phyloP scores from a whole-genome alignment of 192 early-diverging fungal genomes.

The Jimgerdemannia flammicorona region DNA sequence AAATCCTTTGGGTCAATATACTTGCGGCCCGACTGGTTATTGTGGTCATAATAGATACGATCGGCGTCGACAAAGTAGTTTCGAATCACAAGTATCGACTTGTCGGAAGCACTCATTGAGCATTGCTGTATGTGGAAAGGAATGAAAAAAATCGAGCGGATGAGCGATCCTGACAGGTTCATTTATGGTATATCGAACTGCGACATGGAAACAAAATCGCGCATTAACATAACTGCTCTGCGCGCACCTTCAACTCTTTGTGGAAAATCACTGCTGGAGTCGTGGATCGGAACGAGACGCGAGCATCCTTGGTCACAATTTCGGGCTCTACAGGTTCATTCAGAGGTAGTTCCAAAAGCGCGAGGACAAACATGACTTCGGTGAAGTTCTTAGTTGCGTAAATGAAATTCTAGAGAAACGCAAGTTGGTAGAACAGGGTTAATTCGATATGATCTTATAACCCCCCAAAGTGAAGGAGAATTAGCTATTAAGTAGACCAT shows the following conservation, averaged over 20 bases:
- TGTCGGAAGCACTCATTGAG: neutral
- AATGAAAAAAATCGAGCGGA: neutral
- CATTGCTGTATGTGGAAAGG: neutral
- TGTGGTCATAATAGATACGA: neutral
- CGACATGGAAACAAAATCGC: too few relatives aligned
- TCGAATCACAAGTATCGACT: neutral
- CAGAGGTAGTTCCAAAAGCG: slow-evolving; percentile 34
- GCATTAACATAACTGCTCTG: too few relatives aligned
- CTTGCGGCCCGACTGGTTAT: neutral
- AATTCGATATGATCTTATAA: neutral
- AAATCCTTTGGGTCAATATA: slow-evolving; percentile 8
- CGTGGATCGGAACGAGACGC: slow-evolving; percentile 17
- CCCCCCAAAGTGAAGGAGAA: neutral
- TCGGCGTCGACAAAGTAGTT: neutral
- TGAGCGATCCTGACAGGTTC: neutral
- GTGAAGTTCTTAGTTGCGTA: slow-evolving; percentile 27
- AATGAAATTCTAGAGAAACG: slow-evolving; percentile 33
- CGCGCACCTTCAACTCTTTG: slow-evolving; percentile 30
- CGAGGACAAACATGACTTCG: slow-evolving; percentile 30
- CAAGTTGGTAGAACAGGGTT: slow-evolving; percentile 2
- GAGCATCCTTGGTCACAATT: slow-evolving; percentile 13
- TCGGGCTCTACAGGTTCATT: slow-evolving; percentile 14
- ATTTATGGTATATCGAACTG: neutral
- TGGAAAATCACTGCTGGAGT: slow-evolving; percentile 40
- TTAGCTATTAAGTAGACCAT: neutral